Percentiles rank a stretch among this genome's conserved stretches.
phyloP scores from a whole-genome alignment of 306 rosid genomes.

The Cyclanthera cordifolia region DNA sequence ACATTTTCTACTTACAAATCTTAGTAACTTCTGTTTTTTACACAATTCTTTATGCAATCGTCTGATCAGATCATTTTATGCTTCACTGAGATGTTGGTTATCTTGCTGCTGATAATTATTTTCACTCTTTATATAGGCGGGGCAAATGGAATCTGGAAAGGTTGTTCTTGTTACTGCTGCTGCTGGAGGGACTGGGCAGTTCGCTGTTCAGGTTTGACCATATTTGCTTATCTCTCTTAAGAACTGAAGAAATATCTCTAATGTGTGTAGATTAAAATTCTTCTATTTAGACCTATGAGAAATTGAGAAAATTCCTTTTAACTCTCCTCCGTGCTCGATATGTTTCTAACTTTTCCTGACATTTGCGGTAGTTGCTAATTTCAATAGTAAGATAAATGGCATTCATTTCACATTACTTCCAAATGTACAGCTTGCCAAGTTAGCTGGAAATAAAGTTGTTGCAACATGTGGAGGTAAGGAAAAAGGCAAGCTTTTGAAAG shows the following conservation, averaged over 20 bases:
- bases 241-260: neutral
- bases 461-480: constrained; percentile 90
- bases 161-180: constrained; percentile 95
- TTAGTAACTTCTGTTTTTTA: neutral
- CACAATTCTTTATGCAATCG: neutral
- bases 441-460: constrained; percentile 78
- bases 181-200: constrained; percentile 99
- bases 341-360: neutral
- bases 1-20: neutral
- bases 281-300: neutral
- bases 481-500: constrained; percentile 69
- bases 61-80: neutral
- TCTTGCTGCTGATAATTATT: constrained; percentile 14
- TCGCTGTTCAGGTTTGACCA: constrained; percentile 77
- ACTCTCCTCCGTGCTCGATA: neutral
- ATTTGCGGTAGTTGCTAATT: neutral
- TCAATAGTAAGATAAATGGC: neutral
- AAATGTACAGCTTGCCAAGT: constrained; percentile 70
- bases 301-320: neutral
- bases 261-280: neutral
- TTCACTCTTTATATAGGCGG: constrained; percentile 45
- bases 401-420: constrained; percentile 9
- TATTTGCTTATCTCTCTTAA: neutral
- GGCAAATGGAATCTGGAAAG: constrained; percentile 80
- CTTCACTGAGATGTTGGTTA: constrained; percentile 9